Conservation (phyloP, 345 rosid genomes). For the Dovyalis caffra region DNA sequence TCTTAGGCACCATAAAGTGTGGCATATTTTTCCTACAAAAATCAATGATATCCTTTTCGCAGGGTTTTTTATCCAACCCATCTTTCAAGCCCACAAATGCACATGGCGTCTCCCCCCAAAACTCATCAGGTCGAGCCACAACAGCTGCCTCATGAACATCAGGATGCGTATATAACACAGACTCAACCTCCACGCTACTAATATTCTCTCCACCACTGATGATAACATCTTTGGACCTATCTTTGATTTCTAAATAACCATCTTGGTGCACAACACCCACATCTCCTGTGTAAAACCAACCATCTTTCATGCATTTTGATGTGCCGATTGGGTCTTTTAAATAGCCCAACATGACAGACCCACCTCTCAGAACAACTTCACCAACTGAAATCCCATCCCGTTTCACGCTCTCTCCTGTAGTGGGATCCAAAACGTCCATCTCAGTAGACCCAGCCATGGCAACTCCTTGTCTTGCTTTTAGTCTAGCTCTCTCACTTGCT, state of each 20-base stretch:
- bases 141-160: conserved; percentile 30
- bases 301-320: conserved; percentile 13
- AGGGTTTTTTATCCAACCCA: neutral
- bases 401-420: conserved; percentile 13
- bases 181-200: conserved; percentile 29
- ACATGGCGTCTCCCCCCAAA: conserved; percentile 31
- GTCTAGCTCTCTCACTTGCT: conserved; percentile 11
- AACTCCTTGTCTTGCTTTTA: conserved; percentile 33
- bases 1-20: conserved; percentile 76
- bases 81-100: conserved; percentile 24
- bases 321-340: conserved; percentile 15
- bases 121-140: conserved; percentile 25
- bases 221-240: conserved; percentile 29
- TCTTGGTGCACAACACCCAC: conserved; percentile 26
- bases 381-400: conserved; percentile 22
- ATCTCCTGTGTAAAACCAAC: conserved; percentile 31
- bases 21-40: conserved; percentile 63
- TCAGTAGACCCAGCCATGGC: conserved; percentile 6
- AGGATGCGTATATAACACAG: conserved; percentile 11
- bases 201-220: conserved; percentile 34
- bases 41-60: conserved; percentile 45
- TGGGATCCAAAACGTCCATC: conserved; percentile 9
- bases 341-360: conserved; percentile 21
- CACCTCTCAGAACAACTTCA: conserved; percentile 21
- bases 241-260: conserved; percentile 28